A percentile compares a stretch with the other conserved stretches of the same genome.
These are phyloP conservation scores for Cryomyces antarcticus DNA, from an alignment of 495 filamentous ascomycete genomes.

Conservation along the genomic window DNA sequence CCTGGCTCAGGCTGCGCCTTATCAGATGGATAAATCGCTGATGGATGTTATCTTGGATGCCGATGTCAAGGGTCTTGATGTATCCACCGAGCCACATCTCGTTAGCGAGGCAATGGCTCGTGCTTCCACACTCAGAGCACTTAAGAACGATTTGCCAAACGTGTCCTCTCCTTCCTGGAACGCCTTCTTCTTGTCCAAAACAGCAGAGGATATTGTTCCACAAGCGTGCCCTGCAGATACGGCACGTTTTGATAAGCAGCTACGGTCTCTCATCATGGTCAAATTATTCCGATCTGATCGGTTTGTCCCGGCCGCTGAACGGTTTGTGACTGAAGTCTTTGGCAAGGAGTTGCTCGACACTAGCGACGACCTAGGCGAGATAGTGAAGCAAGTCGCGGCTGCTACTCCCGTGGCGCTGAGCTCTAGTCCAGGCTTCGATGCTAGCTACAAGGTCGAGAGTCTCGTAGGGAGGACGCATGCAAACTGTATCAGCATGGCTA, in stretches of 20 bases:
- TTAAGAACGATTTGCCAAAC: slow-evolving; percentile 51
- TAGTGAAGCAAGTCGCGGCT: slow-evolving; percentile 64
- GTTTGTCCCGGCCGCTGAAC: slow-evolving; percentile 79
- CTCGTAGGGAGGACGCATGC: slow-evolving; percentile 66
- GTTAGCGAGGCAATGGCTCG: slow-evolving; percentile 48
- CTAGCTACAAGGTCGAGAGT: slow-evolving; percentile 94
- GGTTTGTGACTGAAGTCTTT: slow-evolving; percentile 76
- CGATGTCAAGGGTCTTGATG: slow-evolving; percentile 51
- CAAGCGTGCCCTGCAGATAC: slow-evolving; percentile 47
- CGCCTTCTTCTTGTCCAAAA: slow-evolving; percentile 61
- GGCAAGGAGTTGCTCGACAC: slow-evolving; percentile 65
- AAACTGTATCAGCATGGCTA: slow-evolving; percentile 88
- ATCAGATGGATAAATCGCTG: slow-evolving; percentile 74
- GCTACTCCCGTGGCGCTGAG: slow-evolving; percentile 76
- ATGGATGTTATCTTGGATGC: slow-evolving; percentile 75
- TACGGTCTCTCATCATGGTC: slow-evolving; percentile 68
- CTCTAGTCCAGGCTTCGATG: slow-evolving; percentile 91
- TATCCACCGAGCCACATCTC: slow-evolving; percentile 43
- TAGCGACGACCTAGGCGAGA: slow-evolving; percentile 64
- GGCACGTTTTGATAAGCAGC: slow-evolving; percentile 48
- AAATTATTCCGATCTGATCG: slow-evolving; percentile 91
- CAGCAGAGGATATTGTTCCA: slow-evolving; percentile 77
- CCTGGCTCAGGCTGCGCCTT: slow-evolving; percentile 81
- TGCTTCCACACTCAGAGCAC: slow-evolving; percentile 43
- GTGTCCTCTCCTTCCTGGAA: slow-evolving; percentile 50